A percentile compares a stretch with the other conserved stretches of the same genome.
Conservation (phyloP, 2,329 filamentous ascomycete species). For the Diaporthe sp. region DNA sequence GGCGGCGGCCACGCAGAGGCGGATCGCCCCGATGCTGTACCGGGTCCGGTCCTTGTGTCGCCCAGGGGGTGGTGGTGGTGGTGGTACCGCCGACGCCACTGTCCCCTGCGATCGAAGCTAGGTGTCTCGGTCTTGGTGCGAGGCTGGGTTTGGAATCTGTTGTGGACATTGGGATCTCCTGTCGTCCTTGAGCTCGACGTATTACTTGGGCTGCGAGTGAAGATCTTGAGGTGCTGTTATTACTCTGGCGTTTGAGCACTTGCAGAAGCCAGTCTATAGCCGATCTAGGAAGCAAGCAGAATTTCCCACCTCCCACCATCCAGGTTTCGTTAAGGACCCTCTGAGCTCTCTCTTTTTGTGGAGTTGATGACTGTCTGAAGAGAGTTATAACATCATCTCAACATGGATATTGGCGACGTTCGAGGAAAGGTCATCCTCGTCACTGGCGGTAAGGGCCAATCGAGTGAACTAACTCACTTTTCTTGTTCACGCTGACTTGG, state of each 20-base stretch:
- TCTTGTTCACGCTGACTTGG: background rate
- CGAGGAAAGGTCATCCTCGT: constrained; percentile 28
- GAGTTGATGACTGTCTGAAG: background rate
- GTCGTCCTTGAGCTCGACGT: background rate
- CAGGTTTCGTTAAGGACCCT: background rate
- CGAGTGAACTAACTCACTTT: background rate
- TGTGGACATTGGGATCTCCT: background rate
- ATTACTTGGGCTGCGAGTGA: background rate
- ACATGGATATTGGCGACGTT: background rate
- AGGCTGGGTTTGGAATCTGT: background rate
- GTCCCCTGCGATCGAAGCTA: background rate
- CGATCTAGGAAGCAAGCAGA: background rate
- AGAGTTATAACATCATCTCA: background rate
- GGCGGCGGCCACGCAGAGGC: background rate
- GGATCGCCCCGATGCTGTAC: constrained; percentile 2
- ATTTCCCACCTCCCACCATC: background rate
- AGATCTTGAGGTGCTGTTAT: background rate
- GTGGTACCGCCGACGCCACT: background rate
- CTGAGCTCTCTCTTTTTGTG: background rate
- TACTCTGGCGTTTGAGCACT: background rate
- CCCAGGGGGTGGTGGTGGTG: background rate
- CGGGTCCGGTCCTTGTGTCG: constrained; percentile 4
- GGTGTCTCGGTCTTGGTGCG: background rate
- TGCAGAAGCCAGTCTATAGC: background rate
- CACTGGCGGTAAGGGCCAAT: constrained; percentile 18